phyloP scores from a whole-genome alignment of 202 grass and related monocot genomes.

The Carex sylvatica region DNA sequence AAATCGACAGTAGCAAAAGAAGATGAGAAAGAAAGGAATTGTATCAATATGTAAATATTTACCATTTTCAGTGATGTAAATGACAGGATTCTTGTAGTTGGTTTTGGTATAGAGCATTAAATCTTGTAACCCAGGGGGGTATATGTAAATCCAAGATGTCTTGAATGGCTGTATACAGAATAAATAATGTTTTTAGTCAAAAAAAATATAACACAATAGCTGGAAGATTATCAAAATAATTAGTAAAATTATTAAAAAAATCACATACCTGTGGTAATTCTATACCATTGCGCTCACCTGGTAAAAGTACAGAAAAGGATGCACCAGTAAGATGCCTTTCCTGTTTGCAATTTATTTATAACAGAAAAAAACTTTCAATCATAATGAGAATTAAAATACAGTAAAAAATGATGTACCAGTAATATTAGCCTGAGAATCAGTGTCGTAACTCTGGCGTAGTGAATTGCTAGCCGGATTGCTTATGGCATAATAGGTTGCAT shows the following conservation, averaged over 20 bases:
- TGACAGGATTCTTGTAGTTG: constrained; percentile 28
- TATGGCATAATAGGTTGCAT: constrained; percentile 33
- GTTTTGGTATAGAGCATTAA: constrained; percentile 19
- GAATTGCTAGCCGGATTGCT: constrained; percentile 17
- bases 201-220: background rate
- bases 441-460: background rate
- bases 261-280: background rate
- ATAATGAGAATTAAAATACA: background rate
- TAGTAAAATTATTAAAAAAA: background rate
- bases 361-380: background rate
- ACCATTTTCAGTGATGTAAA: constrained; percentile 40
- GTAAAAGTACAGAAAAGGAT: background rate
- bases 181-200: background rate
- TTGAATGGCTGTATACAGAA: constrained; percentile 6
- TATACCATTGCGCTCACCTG: background rate
- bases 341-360: background rate
- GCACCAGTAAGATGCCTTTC: too few relatives aligned
- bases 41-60: background rate
- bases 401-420: constrained; percentile 5
- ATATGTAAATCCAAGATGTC: constrained; percentile 21
- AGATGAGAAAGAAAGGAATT: background rate
- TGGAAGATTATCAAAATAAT: background rate
- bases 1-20: background rate
- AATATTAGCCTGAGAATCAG: constrained; percentile 27
- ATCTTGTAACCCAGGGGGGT: constrained; percentile 22